Evolutionary conservation across 179 eudicot genomes (phyloP).

Genomic region (Silene coronaria): DNA sequence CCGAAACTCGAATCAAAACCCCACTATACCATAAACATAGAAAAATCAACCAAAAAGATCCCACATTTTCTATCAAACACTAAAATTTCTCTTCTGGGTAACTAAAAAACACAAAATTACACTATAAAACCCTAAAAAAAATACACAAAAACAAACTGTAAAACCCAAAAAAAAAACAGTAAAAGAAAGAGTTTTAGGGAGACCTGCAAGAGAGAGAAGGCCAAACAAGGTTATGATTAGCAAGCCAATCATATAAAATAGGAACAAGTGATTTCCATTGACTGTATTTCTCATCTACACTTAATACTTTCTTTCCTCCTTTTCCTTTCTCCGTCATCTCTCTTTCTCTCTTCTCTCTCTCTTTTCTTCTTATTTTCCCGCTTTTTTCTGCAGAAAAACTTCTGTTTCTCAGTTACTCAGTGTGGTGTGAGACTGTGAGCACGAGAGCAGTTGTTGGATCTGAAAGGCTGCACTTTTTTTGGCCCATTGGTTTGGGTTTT

Average conservation of each 20-base stretch:
- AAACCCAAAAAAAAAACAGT: background rate
- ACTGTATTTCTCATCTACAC: conserved; percentile 65
- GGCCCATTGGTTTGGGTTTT: too few relatives aligned
- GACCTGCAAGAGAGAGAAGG: conserved; percentile 96
- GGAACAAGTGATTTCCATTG: conserved; percentile 94
- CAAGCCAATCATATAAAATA: conserved; percentile 84
- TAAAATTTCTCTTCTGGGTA: background rate
- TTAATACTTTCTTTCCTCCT: conserved; percentile 28
- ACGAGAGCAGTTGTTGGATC: too few relatives aligned
- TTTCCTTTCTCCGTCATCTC: conserved; percentile 24
- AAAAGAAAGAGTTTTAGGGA: conserved; percentile 4
- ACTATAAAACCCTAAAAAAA: background rate
- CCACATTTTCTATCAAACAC: background rate
- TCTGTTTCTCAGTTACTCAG: too few relatives aligned
- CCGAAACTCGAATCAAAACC: background rate
- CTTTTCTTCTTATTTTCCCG: conserved; percentile 3
- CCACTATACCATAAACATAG: background rate
- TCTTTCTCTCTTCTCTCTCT: background rate
- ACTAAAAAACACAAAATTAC: background rate
- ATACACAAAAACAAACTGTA: background rate
- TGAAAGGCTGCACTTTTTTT: too few relatives aligned
- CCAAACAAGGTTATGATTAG: conserved; percentile 93
- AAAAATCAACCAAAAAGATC: conserved; percentile 12
- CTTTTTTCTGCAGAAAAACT: background rate
- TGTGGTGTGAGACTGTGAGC: too few relatives aligned